phyloP scores from a whole-genome alignment of 2,329 filamentous ascomycete genomes.

The Monilinia fructigena region DNA sequence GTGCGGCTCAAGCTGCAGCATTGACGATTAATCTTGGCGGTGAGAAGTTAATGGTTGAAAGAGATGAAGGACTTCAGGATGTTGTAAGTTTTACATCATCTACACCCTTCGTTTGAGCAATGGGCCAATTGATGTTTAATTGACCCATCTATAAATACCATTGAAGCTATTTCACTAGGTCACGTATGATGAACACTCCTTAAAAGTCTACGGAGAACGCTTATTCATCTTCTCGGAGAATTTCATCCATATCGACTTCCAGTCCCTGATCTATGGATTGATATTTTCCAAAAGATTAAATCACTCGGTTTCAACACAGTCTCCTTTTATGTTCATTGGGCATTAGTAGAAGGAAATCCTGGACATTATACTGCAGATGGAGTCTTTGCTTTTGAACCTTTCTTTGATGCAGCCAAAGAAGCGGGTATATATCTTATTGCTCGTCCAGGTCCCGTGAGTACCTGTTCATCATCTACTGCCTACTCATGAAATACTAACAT shows the following conservation, averaged over 20 bases:
- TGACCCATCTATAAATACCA: not conserved
- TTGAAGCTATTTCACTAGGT: constrained; percentile 39
- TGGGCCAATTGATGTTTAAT: not conserved
- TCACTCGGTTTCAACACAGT: constrained; percentile 76
- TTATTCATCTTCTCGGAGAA: constrained; percentile 62
- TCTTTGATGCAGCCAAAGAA: constrained; percentile 71
- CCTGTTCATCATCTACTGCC: not conserved
- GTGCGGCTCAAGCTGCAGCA: constrained; percentile 48
- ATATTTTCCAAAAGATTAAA: constrained; percentile 80
- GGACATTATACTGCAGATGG: constrained; percentile 70
- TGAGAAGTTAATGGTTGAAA: constrained; percentile 49
- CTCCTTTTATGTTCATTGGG: constrained; percentile 80
- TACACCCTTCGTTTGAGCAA: not conserved
- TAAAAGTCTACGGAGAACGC: constrained; percentile 61
- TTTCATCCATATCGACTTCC: constrained; percentile 62
- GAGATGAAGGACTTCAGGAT: constrained; percentile 53
- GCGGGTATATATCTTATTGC: constrained; percentile 77
- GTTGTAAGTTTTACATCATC: constrained; percentile 46
- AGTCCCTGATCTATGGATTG: constrained; percentile 62
- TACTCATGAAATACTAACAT: not conserved
- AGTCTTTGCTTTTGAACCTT: constrained; percentile 69
- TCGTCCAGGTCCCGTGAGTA: constrained; percentile 38
- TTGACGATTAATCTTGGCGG: constrained; percentile 48
- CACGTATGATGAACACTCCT: constrained; percentile 63
- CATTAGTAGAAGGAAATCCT: constrained; percentile 69